phyloP scores from a whole-genome alignment of 352 stramenopile species.

The Sclerospora graminicola region DNA sequence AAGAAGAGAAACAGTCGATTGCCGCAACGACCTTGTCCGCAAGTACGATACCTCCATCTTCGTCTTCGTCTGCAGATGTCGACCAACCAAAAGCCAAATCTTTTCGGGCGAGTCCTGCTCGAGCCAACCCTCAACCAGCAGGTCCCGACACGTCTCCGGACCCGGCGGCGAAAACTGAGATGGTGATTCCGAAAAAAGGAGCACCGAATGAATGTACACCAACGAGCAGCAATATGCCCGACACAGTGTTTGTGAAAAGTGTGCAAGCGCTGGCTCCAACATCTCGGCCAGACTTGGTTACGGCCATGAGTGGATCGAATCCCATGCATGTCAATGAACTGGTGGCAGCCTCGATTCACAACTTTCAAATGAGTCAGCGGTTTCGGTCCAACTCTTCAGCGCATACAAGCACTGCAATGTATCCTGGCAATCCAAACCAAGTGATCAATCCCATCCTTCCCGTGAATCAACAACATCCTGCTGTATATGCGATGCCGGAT shows the following conservation, averaged over 20 bases:
- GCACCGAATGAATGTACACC: background rate
- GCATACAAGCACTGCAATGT: conserved; percentile 19
- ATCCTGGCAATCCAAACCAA: conserved; percentile 17
- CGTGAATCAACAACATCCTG: conserved; percentile 13
- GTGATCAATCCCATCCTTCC: conserved; percentile 10
- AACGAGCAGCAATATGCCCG: conserved; percentile 12
- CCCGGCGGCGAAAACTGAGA: conserved; percentile 1
- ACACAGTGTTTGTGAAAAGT: conserved; percentile 20
- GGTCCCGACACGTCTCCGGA: conserved; percentile 6
- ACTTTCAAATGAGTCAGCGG: conserved; percentile 60
- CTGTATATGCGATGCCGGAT: conserved; percentile 38
- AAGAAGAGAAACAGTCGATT: conserved; percentile 43
- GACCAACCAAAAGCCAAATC: conserved; percentile 29
- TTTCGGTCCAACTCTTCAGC: conserved; percentile 24
- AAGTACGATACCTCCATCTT: conserved; percentile 6
- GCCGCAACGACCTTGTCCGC: conserved; percentile 7
- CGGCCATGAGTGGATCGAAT: conserved; percentile 11
- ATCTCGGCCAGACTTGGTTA: conserved; percentile 13
- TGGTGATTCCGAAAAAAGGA: conserved; percentile 12
- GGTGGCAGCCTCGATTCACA: conserved; percentile 62
- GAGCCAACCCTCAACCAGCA: conserved; percentile 25
- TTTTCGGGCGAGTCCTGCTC: conserved; percentile 27
- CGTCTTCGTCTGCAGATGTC: conserved; percentile 5
- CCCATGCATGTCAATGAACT: conserved; percentile 53
- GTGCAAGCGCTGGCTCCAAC: conserved; percentile 9